Conservation (phyloP, 495 filamentous ascomycete species). For the Cudoniella acicularis region DNA sequence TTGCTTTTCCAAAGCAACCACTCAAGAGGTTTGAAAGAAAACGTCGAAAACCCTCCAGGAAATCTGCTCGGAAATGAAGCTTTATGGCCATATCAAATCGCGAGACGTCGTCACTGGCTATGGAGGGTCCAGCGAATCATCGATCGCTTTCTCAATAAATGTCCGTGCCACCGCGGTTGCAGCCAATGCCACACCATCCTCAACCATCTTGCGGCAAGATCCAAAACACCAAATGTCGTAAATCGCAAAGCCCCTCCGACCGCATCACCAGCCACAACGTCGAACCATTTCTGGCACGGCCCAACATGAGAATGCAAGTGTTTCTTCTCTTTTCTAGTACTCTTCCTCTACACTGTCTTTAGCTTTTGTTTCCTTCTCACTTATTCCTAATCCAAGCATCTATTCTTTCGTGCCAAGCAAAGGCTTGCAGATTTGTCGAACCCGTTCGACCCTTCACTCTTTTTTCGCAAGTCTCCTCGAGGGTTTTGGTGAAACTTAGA, state of each 20-base stretch:
- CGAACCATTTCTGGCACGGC: background rate
- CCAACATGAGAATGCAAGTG: conserved; percentile 17
- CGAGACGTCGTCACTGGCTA: background rate
- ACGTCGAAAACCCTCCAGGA: background rate
- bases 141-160: background rate
- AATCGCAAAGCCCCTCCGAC: conserved; percentile 7
- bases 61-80: background rate
- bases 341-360: conserved; percentile 22
- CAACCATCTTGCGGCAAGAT: conserved; percentile 17
- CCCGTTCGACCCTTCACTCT: conserved; percentile 33
- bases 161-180: background rate
- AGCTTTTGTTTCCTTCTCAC: conserved; percentile 38
- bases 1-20: background rate
- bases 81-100: background rate
- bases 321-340: conserved; percentile 29
- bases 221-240: conserved; percentile 25
- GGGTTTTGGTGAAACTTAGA: conserved; percentile 25
- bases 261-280: conserved; percentile 10
- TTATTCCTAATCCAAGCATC: conserved; percentile 27
- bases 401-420: conserved; percentile 6
- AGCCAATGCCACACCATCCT: background rate
- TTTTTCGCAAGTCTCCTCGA: conserved; percentile 22
- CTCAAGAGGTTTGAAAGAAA: background rate
- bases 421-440: conserved; percentile 6
- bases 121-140: background rate